A percentile compares a stretch with the other conserved stretches of the same genome.
These are phyloP conservation scores for Puccinia brachypodii DNA, from an alignment of 1,284 basidiomycete species.

Conservation along the genomic window DNA sequence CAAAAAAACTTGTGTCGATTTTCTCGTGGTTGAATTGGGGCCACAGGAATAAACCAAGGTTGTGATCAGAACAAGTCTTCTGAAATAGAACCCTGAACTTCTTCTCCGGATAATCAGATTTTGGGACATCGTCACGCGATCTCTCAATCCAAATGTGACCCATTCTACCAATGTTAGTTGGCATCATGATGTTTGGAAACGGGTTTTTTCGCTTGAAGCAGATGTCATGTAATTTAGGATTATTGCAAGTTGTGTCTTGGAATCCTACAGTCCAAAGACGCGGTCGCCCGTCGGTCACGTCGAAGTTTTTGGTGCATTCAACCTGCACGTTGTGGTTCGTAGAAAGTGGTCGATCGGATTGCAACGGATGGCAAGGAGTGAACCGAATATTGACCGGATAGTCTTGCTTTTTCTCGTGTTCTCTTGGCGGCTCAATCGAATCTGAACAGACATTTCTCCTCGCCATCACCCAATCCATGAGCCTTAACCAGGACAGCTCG, in stretches of 20 bases:
- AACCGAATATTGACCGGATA: constrained; percentile 28
- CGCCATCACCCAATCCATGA: neutral
- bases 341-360: constrained; percentile 2
- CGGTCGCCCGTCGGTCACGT: neutral
- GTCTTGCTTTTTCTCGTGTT: constrained; percentile 1
- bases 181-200: constrained; percentile 25
- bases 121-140: neutral
- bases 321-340: neutral
- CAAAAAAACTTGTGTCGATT: neutral
- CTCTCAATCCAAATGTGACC: constrained; percentile 30
- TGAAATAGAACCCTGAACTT: constrained; percentile 33
- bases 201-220: constrained; percentile 25
- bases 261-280: constrained; percentile 22
- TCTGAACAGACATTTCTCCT: neutral
- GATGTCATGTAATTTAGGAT: constrained; percentile 20
- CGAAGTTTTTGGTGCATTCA: neutral
- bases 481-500: constrained; percentile 20
- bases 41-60: constrained; percentile 28
- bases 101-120: neutral
- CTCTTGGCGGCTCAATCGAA: neutral
- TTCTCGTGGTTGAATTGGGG: constrained; percentile 30
- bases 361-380: constrained; percentile 30
- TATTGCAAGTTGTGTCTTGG: constrained; percentile 25
- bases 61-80: constrained; percentile 30
- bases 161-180: constrained; percentile 9